These are phyloP conservation scores for Ogataea neopini DNA, from an alignment of 805 yeast species.

Conservation along the genomic window DNA sequence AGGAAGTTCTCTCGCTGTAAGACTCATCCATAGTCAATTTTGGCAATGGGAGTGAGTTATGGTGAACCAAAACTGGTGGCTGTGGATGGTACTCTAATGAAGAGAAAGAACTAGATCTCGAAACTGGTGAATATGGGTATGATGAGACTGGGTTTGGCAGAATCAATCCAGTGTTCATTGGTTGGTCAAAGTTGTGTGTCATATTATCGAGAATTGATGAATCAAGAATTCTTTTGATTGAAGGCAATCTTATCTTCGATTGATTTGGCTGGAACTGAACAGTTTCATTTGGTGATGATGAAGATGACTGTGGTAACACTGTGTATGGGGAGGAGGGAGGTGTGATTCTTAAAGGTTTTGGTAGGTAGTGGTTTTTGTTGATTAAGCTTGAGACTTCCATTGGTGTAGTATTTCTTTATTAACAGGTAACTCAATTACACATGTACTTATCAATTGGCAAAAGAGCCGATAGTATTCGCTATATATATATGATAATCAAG, in stretches of 20 bases:
- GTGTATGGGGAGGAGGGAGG: constrained; percentile 23
- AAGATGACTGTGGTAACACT: constrained; percentile 8
- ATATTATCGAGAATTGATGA: constrained; percentile 20
- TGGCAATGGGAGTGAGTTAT: constrained; percentile 4
- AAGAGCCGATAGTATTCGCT: background rate
- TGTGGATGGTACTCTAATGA: constrained; percentile 14
- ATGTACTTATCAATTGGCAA: background rate
- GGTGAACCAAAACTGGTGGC: constrained; percentile 5
- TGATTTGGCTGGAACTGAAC: constrained; percentile 10
- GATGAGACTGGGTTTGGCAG: constrained; percentile 21
- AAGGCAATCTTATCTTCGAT: constrained; percentile 19
- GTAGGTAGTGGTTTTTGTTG: constrained; percentile 14
- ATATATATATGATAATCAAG: constrained; percentile 3
- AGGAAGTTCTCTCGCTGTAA: constrained; percentile 2
- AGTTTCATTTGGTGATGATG: constrained; percentile 1
- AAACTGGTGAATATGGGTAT: constrained; percentile 24
- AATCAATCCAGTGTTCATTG: too few relatives aligned
- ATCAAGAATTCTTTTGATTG: constrained; percentile 26
- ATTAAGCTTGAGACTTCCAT: constrained; percentile 26
- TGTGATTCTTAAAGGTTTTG: constrained; percentile 16
- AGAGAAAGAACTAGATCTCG: constrained; percentile 24
- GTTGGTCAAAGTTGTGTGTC: background rate
- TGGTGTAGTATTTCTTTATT: background rate
- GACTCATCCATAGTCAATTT: constrained; percentile 4
- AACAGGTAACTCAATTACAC: background rate